Base-by-base conservation (phyloP, 495 filamentous ascomycete genomes). In the Friedmanniomyces simplex region DNA sequence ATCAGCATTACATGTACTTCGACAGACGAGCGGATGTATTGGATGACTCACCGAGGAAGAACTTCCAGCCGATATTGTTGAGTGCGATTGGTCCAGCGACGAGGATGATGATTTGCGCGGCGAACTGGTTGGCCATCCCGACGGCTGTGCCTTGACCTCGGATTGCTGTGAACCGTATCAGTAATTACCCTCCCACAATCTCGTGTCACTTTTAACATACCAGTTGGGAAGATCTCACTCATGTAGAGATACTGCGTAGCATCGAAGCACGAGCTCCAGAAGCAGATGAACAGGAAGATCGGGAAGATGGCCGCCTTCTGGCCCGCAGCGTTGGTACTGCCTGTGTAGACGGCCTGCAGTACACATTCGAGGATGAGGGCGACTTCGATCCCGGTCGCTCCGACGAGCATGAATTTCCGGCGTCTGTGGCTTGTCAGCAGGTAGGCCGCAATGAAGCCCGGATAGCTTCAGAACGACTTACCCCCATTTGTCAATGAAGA, bases 11-110 rank as follows among this genome's bases (percentile, higher is more conserved):
- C 34, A 45, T 3, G 2, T 16, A 18, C 14, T n/a, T 24, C 5
- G 26, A 50, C 5, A 50, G 21, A 16, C 4, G 24, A 59, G 51
- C 4, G 5, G 21, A 63, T 59, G 41, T 3, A 45, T 45, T 22
- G 6, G 12, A 52, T 52, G n/a, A 52, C 50, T 52, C 7, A 52
- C 50, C 62, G 42, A 64, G 32, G 54, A 63, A 60, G 49, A 62
- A 65, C 28, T 57, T 62, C 63, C 63, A 65, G 10, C 50, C 54
- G 16, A 65, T 65, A 5, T 52, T 52, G 34, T 65, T 50, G 18
- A 63, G 50, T 41, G 64, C 64, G 34, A 66, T 64, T 1, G 62
- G 64, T 18, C 62, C 64, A n/a, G 58, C 64, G 22, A 64, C 54
- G 12, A 66, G 58, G 21, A 64, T 50, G 42, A 66, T 59, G 21